Base-by-base conservation (phyloP, 805 yeast species). In the Schwanniomyces sp. region DNA sequence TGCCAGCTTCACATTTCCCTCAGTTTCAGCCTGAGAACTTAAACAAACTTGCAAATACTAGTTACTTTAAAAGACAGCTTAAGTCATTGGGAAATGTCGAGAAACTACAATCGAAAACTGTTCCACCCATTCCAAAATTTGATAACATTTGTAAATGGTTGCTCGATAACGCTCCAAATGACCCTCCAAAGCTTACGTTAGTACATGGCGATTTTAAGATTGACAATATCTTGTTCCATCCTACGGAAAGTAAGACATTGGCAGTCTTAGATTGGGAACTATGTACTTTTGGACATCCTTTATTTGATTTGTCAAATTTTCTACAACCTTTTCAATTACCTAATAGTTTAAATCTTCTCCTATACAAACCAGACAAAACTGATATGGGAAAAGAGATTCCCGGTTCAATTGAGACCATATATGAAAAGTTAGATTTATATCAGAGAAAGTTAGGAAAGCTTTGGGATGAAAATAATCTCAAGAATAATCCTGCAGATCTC, bases 181-280 rank as follows among this genome's bases (percentile, higher is more conserved):
- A 78, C 49, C 76, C 82, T 1, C 54, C 63, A 5, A 57, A 66
- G 11, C 65, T 73, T 36, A 66, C 75, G 2, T 68, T 82, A 47
- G 80, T 82, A 34, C 88, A 82, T 53, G 88, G 91, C 39, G 83
- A 84, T 67, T 76, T 78, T 74, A 79, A 83, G 67, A 71, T 79
- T 56, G 85, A 86, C 71, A 74, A 86, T 66, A 69, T 86, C 52
- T 75, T 86, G 29, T 78, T 78, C 66, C 76, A 85, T 62, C 82
- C 81, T 52, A 74, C 73, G 0, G 70, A 73, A 40, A 74, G 75
- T 17, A 59, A 61, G 39, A 80, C 82, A 2, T 63, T 76, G 42
- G 85, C 86, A 0, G 78, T 82, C 2, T 66, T 82, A 37, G 87
- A 82, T 57, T 82, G 88, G 88, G 88, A 82, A 57, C 63, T 82